Base-by-base conservation (phyloP, 2,329 filamentous ascomycete species). In the Emmonsia crescens region DNA sequence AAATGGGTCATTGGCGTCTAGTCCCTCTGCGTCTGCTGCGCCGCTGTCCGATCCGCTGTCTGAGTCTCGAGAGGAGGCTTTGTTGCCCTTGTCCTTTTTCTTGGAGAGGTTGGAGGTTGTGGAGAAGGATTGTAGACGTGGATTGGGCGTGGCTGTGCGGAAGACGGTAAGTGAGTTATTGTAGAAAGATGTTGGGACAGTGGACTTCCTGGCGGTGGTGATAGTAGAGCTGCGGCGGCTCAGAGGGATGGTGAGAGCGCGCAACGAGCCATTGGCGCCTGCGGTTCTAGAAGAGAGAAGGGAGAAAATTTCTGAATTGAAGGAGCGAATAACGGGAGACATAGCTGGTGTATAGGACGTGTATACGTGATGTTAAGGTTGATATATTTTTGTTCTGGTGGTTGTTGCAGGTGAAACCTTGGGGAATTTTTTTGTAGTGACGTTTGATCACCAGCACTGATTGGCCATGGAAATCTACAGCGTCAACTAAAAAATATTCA, bases 1-100 rank as follows among this genome's bases (percentile, higher is more conserved):
- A 69, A 79, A 83, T 1, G 85, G 82, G 68, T 88, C 83, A 61
- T 79, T 71, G 10, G 68, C 63, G n/a, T 67, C 52, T 16, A 56
- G 10, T 16, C 5, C 29, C 24, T 33, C 52, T 56, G 67, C 61
- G 4, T 65, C 70, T 55, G 72, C 67, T 57, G 75, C 74, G 56
- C 75, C 72, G 61, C 62, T 27, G 63, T 46, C 72, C 55, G 71
- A 68, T 62, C 70, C 71, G 16, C 65, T 62, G 21, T 71, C 67
- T 24, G 73, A 66, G 27, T 21, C 40, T 31, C 24, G 27, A 44
- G 71, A 67, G 24, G 76, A 71, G 38, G 75, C 19, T 73, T 69
- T 44, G 60, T 59, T 4, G 67, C 76, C 74, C 57, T 77, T 77
- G 12, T 76, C 74, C 67, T 84, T 83, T 44, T 79, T 79, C 69